These are phyloP conservation scores for Magnolia kwangsiensis DNA, from an alignment of 164 flowering plant species.

Conservation along the genomic window DNA sequence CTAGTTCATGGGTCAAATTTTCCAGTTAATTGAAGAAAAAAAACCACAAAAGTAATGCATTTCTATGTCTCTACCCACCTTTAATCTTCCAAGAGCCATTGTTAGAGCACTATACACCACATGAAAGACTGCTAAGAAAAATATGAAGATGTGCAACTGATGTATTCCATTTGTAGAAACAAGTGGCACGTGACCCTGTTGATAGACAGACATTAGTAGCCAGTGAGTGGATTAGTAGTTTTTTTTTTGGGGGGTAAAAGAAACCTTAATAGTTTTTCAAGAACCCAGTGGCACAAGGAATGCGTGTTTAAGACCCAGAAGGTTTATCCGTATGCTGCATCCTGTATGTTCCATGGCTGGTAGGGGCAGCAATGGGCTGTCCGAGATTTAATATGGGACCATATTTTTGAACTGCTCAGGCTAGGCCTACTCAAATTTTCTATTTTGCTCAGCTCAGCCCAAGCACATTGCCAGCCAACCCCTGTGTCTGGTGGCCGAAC, in stretches of 20 bases:
- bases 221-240: neutral
- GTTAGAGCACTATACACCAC: slow-evolving; percentile 66
- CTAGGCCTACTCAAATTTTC: neutral
- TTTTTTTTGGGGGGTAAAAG: neutral
- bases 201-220: slow-evolving; percentile 1
- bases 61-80: slow-evolving; percentile 43
- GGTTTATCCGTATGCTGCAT: neutral
- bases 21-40: neutral
- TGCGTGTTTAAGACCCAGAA: neutral
- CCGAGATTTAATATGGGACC: neutral
- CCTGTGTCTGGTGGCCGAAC: neutral
- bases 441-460: neutral
- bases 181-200: slow-evolving; percentile 65
- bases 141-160: slow-evolving; percentile 92
- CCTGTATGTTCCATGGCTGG: neutral
- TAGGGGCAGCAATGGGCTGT: neutral
- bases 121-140: slow-evolving; percentile 86
- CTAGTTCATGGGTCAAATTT: neutral
- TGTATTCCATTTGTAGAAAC: slow-evolving; percentile 72
- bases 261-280: neutral
- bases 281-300: neutral
- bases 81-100: slow-evolving; percentile 85
- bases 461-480: neutral
- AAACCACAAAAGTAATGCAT: neutral
- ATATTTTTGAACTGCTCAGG: neutral